A percentile compares a stretch with the other conserved stretches of the same genome.
These are phyloP conservation scores for Crinitomyces ghanaensis DNA, from an alignment of 805 yeast species.

Conservation along the genomic window DNA sequence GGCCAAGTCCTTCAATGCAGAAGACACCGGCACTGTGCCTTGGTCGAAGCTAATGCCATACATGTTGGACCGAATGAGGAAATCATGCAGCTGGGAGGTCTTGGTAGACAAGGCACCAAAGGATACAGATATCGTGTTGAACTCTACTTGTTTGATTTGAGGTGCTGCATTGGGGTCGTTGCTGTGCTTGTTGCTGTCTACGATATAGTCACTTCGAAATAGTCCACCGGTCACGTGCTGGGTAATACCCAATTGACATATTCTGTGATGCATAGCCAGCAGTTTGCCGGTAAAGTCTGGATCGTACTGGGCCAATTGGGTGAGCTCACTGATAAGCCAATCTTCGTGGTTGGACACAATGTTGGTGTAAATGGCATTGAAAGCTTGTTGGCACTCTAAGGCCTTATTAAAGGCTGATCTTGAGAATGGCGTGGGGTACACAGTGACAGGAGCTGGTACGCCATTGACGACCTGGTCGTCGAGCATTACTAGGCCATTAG, in stretches of 20 bases:
- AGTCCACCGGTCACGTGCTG: conserved; percentile 62
- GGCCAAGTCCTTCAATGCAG: conserved; percentile 52
- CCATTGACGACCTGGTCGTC: conserved; percentile 39
- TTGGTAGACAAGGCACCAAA: conserved; percentile 83
- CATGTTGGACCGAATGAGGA: conserved; percentile 30
- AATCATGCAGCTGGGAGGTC: conserved; percentile 66
- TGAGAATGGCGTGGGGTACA: conserved; percentile 87
- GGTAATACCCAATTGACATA: conserved; percentile 23
- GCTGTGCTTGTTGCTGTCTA: conserved; percentile 31
- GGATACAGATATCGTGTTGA: conserved; percentile 90
- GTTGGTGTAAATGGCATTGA: conserved; percentile 63
- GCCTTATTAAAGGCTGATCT: conserved; percentile 54
- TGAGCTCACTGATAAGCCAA: conserved; percentile 53
- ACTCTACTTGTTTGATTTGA: conserved; percentile 84
- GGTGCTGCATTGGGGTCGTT: conserved; percentile 17
- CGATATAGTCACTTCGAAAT: conserved; percentile 84
- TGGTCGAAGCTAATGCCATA: conserved; percentile 15
- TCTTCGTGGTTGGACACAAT: conserved; percentile 44
- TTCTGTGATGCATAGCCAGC: conserved; percentile 39
- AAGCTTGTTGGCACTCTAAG: conserved; percentile 48
- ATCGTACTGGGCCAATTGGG: conserved; percentile 38
- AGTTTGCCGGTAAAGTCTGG: conserved; percentile 72
- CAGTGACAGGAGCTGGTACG: conserved; percentile 71
- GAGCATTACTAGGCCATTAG: conserved; percentile 75
- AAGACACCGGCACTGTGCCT: conserved; percentile 53